Evolutionary conservation across 2,329 filamentous ascomycete species (phyloP), one percentile per base, ranked within the genome.

Genomic region (Hypoxylon sp.): DNA sequence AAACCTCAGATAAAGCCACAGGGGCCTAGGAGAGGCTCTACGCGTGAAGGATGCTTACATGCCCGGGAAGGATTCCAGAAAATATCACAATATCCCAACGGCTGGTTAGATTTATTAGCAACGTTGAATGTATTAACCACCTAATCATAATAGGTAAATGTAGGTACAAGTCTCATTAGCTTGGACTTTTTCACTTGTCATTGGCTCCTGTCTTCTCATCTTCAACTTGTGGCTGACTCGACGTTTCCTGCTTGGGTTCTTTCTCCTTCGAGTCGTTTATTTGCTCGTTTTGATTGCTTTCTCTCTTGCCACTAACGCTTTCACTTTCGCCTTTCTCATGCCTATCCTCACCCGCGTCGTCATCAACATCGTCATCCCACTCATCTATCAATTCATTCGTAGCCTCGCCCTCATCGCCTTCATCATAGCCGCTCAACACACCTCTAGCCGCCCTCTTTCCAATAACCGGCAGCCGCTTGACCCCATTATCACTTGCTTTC

Each of bases 371-470:
- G 64, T 78, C 72, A 36, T 78, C 69, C 79, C 79, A 82, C 0
- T 76, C 79, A 0, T 75, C 70, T 50, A 83, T 77, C 55, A 83
- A 57, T 9, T 79, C 76, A 65, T 83, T 83, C 58, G 83, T 81
- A 0, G 82, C 82, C 71, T 82, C 79, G 1, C 82, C 82, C 17
- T 82, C 80, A 3, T 80, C 80, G 2, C 78, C 79, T 1, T 75
- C 75, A n/a, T 76, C 74, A 6, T 79, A 78, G 36, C 76, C 77
- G 0, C 76, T 73, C 6, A 80, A 51, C 11, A 82, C 74, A 28
- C 80, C 75, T 48, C 78, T 75, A 0, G 82, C 81, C 0, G 81
- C 80, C 19, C 79, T 75, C 6, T 75, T 76, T 0, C 82, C 82
- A 0, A 83, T 77, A 0, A 84, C 75, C 0, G 82, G 82, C 9